Percentiles rank a stretch among this genome's conserved stretches.
Evolutionary conservation across 805 yeast species (phyloP).

Genomic region (Kregervanrija pseudodelftensis): DNA sequence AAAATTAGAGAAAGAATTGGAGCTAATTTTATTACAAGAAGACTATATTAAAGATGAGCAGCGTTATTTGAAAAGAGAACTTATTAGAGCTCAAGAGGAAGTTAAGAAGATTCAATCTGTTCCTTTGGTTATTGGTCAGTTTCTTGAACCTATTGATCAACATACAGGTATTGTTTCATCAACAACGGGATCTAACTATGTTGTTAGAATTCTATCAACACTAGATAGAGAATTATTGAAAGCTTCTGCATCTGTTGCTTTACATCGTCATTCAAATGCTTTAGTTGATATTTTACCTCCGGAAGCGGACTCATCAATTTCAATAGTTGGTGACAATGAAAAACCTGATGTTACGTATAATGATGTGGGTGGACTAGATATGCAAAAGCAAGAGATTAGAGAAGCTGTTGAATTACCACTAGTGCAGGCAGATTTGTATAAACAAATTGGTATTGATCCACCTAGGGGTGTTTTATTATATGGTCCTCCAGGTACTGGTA

Average conservation of each 20-base stretch:
- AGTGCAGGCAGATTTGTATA: conserved; percentile 90
- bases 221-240: conserved; percentile 90
- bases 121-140: conserved; percentile 96
- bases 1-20: conserved; percentile 85
- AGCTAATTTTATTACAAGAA: conserved; percentile 79
- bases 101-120: conserved; percentile 96
- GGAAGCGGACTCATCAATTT: conserved; percentile 94
- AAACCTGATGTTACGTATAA: conserved; percentile 91
- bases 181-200: conserved; percentile 96
- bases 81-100: conserved; percentile 96
- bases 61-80: conserved; percentile 89
- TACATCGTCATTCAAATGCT: conserved; percentile 98
- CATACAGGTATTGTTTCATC: conserved; percentile 95
- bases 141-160: conserved; percentile 94
- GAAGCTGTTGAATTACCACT: conserved; percentile 97
- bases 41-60: conserved; percentile 97
- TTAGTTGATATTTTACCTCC: conserved; percentile 96
- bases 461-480: conserved; percentile 95
- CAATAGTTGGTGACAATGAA: conserved; percentile 91
- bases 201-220: conserved; percentile 90
- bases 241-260: conserved; percentile 92
- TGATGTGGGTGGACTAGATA: conserved; percentile 97
- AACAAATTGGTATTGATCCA: conserved; percentile 97
- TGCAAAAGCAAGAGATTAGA: conserved; percentile 98
- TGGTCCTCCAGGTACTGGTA: conserved; percentile 99